A percentile compares a stretch with the other conserved stretches of the same genome.
These are phyloP conservation scores for Trichoderma asperellum DNA, from an alignment of 2,329 filamentous ascomycete genomes.

Conservation along the genomic window DNA sequence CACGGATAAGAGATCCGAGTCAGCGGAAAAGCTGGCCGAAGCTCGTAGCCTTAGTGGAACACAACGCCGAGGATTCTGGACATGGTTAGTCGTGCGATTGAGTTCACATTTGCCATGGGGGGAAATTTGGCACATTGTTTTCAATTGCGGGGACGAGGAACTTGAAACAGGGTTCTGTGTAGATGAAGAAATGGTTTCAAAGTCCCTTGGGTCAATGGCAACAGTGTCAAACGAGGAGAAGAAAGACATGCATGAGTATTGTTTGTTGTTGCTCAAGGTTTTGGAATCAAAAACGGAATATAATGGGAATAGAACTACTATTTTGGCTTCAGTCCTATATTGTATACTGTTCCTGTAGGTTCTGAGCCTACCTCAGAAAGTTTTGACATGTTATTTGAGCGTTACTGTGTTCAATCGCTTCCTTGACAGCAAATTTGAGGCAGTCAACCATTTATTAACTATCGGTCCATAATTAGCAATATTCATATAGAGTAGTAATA, in stretches of 20 bases:
- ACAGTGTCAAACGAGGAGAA: neutral
- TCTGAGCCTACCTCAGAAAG: neutral
- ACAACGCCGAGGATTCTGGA: neutral
- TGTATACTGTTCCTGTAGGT: neutral
- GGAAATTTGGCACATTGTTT: neutral
- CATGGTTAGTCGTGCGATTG: neutral
- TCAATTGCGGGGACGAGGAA: neutral
- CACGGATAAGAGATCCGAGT: conserved; percentile 20
- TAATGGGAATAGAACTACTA: neutral
- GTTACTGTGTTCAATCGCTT: neutral
- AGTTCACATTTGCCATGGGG: neutral
- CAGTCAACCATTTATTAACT: neutral
- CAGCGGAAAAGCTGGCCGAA: conserved; percentile 16
- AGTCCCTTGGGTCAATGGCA: neutral
- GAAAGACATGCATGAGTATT: neutral
- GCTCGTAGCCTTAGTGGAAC: neutral
- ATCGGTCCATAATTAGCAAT: neutral
- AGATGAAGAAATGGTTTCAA: neutral
- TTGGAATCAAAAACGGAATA: neutral
- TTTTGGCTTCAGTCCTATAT: neutral
- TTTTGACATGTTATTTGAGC: neutral
- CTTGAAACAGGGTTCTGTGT: neutral
- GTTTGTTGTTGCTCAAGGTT: neutral
- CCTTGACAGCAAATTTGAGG: neutral
- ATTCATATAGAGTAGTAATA: neutral